Evolutionary conservation across 169 alveolate species (phyloP).

Genomic region (Eimeria brunetti): DNA sequence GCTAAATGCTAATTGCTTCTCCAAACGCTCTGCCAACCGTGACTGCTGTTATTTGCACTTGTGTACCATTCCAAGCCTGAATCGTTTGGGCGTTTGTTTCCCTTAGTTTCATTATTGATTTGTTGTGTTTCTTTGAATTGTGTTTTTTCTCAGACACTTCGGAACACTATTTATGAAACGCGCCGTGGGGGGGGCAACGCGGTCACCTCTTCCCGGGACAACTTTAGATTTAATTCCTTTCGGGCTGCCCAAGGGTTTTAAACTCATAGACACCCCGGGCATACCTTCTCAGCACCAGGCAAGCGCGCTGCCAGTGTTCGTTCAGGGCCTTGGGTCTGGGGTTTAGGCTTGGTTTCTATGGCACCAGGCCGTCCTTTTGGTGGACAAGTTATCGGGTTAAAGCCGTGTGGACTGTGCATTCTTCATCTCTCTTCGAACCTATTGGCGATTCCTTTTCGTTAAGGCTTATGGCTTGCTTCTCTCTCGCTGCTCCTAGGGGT

Average conservation of each 20-base stretch:
- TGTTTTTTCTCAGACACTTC: slow-evolving; percentile 47
- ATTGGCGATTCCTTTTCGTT: no score
- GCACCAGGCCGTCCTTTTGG: background rate
- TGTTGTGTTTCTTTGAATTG: background rate
- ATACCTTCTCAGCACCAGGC: slow-evolving; percentile 88
- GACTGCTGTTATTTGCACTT: background rate
- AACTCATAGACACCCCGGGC: slow-evolving; percentile 92
- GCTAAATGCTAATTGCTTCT: background rate
- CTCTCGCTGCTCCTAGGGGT: background rate
- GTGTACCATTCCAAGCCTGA: background rate
- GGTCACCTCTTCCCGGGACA: slow-evolving; percentile 92
- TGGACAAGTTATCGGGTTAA: background rate
- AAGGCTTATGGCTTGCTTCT: background rate
- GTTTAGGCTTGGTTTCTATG: background rate
- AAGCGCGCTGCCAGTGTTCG: slow-evolving; percentile 40
- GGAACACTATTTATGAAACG: slow-evolving; percentile 75
- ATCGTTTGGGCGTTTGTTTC: background rate
- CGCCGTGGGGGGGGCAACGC: slow-evolving; percentile 91
- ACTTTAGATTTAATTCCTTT: slow-evolving; percentile 90
- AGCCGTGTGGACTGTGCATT: background rate
- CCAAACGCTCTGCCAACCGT: background rate
- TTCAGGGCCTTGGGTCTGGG: slow-evolving; percentile 7
- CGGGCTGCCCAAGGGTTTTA: slow-evolving; percentile 89
- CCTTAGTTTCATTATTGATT: background rate
- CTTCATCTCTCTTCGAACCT: no score